Conservation (phyloP, 2,329 filamentous ascomycete species). For the Diaporthe sp. region DNA sequence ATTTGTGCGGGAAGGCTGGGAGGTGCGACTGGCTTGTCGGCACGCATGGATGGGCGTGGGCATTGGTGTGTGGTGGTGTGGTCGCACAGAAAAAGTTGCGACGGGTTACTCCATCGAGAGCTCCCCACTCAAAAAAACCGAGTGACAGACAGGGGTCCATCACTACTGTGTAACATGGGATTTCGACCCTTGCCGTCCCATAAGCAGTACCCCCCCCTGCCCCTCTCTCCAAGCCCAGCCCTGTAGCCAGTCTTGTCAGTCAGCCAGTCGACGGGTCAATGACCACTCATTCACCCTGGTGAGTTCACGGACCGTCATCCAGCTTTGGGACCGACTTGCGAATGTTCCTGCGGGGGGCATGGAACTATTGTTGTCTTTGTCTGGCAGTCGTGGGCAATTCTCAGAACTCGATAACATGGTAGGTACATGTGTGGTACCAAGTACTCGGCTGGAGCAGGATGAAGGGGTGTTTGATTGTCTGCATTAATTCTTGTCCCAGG, state of each 20-base stretch:
- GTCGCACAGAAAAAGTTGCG: conserved; percentile 16
- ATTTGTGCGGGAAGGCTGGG: neutral
- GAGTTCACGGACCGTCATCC: conserved; percentile 6
- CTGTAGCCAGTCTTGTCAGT: neutral
- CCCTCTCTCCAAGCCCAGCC: neutral
- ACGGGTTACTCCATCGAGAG: conserved; percentile 16
- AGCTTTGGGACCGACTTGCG: neutral
- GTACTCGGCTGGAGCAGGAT: neutral
- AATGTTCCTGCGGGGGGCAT: neutral
- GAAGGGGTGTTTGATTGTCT: conserved; percentile 19
- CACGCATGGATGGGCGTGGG: neutral
- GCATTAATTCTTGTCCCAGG: neutral
- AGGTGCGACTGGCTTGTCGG: neutral
- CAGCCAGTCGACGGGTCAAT: neutral
- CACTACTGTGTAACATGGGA: neutral
- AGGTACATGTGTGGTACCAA: neutral
- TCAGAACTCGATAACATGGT: no score
- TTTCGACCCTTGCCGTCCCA: neutral
- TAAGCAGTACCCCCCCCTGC: neutral
- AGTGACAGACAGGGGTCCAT: conserved; percentile 14
- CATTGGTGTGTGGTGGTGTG: neutral
- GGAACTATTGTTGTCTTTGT: neutral
- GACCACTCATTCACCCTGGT: neutral
- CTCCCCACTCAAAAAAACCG: neutral
- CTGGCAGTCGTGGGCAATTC: neutral